Base-by-base conservation (phyloP, 2,329 filamentous ascomycete genomes). In the Pseudocercospora vitis region DNA sequence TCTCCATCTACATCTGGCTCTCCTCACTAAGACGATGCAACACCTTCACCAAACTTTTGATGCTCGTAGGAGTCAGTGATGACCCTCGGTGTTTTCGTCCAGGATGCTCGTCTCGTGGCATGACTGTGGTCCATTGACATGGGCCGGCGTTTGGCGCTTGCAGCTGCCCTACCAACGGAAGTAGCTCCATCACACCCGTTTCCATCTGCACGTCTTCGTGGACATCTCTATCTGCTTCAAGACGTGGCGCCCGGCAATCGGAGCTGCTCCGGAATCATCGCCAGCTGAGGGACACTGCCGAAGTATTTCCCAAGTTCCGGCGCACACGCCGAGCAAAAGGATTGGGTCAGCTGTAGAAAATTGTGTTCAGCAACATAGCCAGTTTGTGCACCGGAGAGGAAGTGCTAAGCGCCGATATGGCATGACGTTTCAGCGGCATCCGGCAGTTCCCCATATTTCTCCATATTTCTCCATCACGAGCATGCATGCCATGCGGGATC, bases 351-450 rank as follows among this genome's bases (percentile, higher is more conserved):
- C n/a, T n/a, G n/a, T n/a, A n/a, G n/a, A n/a, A n/a, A n/a, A n/a
- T n/a, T n/a, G n/a, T n/a, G n/a, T n/a, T n/a, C n/a, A n/a, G n/a
- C n/a, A n/a, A n/a, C n/a, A n/a, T n/a, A n/a, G n/a, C 18, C 35
- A 7, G 23, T 2, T 16, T 23, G 7, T 24, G 3, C 37, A 19
- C 8, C 16, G 37, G 8, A n/a, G n/a, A 29, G 44, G 44, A 16
- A 47, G 19, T 47, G 24, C 44, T 47, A 47, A 47, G 44, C 26
- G 44, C 44, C 28, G 14, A 31, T 46, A 32, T 46, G 42, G 42
- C 21, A 23, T 46, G 26, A 46, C 42, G 14, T 21, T 31, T 24
- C 32, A 16, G 44, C 26, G 19, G 26, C 31, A 47, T n/a, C n/a
- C n/a, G n/a, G n/a, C n/a, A n/a, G n/a, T n/a, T n/a, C n/a, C 28